Percentiles rank a stretch among this genome's conserved stretches.
Conservation (phyloP, 345 rosid species). For the Melaleuca alternifolia region DNA sequence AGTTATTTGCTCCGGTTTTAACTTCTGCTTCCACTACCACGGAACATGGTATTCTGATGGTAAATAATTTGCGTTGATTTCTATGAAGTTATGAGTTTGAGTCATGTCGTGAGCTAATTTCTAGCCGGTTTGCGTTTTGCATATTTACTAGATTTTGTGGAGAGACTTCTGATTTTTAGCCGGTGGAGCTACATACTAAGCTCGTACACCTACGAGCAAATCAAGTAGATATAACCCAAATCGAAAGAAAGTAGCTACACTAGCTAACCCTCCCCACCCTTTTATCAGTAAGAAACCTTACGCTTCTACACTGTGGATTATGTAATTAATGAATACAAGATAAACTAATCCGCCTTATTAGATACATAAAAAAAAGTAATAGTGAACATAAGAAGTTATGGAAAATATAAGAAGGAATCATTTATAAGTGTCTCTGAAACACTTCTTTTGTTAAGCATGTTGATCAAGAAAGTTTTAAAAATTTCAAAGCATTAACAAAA, state of each 20-base stretch:
- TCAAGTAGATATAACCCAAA: background rate
- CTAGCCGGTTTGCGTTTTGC: background rate
- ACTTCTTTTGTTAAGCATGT: background rate
- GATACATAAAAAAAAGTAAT: background rate
- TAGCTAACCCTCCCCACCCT: background rate
- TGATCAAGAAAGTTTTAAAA: background rate
- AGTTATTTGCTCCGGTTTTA: background rate
- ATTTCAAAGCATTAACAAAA: background rate
- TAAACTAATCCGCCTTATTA: background rate
- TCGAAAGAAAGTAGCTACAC: background rate
- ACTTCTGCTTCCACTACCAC: background rate
- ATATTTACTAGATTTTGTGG: background rate
- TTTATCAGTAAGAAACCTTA: background rate
- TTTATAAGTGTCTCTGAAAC: background rate
- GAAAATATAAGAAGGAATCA: background rate
- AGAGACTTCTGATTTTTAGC: background rate
- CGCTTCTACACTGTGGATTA: background rate
- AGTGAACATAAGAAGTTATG: background rate
- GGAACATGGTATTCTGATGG: background rate
- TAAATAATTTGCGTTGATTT: too few relatives aligned
- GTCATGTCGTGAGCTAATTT: background rate
- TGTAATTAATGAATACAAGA: background rate
- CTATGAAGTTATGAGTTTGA: background rate
- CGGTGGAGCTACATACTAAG: too few relatives aligned
- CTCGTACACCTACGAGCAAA: too few relatives aligned